Conservation (phyloP, 352 stramenopile genomes). For the Globisporangium cystogenes region DNA sequence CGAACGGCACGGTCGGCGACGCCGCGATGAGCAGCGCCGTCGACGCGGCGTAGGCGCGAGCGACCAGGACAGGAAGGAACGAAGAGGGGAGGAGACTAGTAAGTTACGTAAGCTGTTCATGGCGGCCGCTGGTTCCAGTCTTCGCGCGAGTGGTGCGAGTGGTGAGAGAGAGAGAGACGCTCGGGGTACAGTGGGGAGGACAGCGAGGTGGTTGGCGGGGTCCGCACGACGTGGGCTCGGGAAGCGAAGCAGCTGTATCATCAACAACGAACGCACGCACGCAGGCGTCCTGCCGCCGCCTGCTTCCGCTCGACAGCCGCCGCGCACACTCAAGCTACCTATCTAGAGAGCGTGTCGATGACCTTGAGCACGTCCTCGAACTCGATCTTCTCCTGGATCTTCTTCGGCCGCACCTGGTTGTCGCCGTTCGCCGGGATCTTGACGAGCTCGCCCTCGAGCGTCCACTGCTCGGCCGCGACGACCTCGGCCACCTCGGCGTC, state of each 20-base stretch:
- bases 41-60: too few species aligned
- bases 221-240: too few species aligned
- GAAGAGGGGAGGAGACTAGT: too few species aligned
- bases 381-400: slow-evolving; percentile 84
- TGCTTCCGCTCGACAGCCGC: neutral
- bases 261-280: too few species aligned
- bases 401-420: slow-evolving; percentile 86
- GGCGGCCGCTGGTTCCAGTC: too few species aligned
- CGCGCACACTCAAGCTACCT: slow-evolving; percentile 25
- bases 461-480: slow-evolving; percentile 69
- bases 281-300: neutral
- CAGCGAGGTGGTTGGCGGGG: too few species aligned
- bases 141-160: too few species aligned
- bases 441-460: slow-evolving; percentile 41
- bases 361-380: slow-evolving; percentile 85
- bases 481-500: slow-evolving; percentile 58
- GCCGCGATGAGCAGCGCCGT: slow-evolving; percentile 13
- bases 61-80: too few species aligned
- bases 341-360: slow-evolving; percentile 85
- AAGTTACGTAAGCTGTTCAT: too few species aligned
- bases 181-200: too few species aligned
- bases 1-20: slow-evolving; percentile 45
- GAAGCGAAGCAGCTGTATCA: too few species aligned
- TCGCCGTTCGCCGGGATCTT: slow-evolving; percentile 66
- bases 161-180: too few species aligned